phyloP scores from a whole-genome alignment of 2,329 filamentous ascomycete genomes.

The Aureobasidium pullulans region DNA sequence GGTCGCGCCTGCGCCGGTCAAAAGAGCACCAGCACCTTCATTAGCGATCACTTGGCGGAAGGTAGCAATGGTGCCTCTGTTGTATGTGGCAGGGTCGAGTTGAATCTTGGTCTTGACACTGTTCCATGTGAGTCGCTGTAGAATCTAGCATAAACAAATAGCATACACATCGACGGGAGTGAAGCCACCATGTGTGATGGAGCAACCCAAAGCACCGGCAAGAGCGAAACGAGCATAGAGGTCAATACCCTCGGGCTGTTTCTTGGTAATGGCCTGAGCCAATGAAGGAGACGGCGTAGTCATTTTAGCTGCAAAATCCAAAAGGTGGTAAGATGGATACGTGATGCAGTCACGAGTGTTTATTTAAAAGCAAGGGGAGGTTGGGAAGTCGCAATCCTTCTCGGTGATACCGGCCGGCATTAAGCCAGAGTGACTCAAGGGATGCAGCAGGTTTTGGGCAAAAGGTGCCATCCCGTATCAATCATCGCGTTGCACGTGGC shows the following conservation, averaged over 20 bases:
- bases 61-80: conserved; percentile 76
- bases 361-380: neutral
- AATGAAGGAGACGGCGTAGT: conserved; percentile 40
- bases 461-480: neutral
- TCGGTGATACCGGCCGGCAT: neutral
- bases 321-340: neutral
- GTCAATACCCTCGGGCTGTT: conserved; percentile 53
- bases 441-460: neutral
- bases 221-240: conserved; percentile 97
- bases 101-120: conserved; percentile 96
- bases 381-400: neutral
- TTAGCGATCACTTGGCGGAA: conserved; percentile 78
- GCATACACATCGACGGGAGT: conserved; percentile 99
- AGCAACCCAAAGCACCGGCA: conserved; percentile 95
- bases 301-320: conserved; percentile 26
- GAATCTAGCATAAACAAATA: neutral
- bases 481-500: neutral
- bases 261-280: conserved; percentile 38
- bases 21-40: conserved; percentile 78
- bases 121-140: conserved; percentile 17
- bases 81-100: conserved; percentile 83
- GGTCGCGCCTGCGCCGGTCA: conserved; percentile 80
- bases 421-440: neutral
- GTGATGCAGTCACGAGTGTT: neutral
- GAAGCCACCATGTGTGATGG: conserved; percentile 90